phyloP scores from a whole-genome alignment of 106 monocot species.

The Iris macrosiphon region DNA sequence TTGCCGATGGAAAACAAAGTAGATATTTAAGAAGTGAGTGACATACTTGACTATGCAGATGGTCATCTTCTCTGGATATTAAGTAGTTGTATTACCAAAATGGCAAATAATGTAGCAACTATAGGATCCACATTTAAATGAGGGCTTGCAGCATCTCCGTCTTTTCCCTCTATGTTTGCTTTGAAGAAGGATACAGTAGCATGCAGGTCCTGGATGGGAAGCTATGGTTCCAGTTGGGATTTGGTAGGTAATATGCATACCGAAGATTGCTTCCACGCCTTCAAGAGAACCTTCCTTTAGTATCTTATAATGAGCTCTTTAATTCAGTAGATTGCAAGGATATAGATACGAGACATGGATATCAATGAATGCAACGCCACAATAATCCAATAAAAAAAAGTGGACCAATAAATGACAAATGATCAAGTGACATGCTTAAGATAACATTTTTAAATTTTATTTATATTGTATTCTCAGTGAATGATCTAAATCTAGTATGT shows the following conservation, averaged over 20 bases:
- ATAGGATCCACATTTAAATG: conserved; percentile 63
- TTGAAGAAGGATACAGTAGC: conserved; percentile 65
- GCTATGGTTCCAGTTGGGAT: conserved; percentile 50
- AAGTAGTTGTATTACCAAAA: conserved; percentile 66
- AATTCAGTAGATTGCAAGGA: no score
- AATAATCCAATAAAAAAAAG: no score
- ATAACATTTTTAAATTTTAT: no score
- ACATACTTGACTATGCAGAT: conserved; percentile 51
- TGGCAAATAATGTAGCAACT: conserved; percentile 57
- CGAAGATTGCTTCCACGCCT: conserved; percentile 63
- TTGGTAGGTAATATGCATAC: conserved; percentile 54
- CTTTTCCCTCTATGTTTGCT: conserved; percentile 61
- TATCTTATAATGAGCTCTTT: no score
- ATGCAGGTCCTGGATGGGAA: conserved; percentile 49
- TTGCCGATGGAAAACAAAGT: no score
- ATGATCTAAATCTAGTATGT: no score
- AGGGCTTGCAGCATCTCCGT: conserved; percentile 35
- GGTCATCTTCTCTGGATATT: conserved; percentile 70
- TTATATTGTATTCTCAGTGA: no score
- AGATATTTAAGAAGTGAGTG: no score
- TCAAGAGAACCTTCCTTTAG: conserved; percentile 71
- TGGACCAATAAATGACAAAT: no score
- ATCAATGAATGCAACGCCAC: no score
- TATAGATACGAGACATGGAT: no score
- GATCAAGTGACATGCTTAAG: no score